A percentile compares a stretch with the other conserved stretches of the same genome.
Conservation (phyloP, 2,329 filamentous ascomycete species). For the Fusarium sambucinum region DNA sequence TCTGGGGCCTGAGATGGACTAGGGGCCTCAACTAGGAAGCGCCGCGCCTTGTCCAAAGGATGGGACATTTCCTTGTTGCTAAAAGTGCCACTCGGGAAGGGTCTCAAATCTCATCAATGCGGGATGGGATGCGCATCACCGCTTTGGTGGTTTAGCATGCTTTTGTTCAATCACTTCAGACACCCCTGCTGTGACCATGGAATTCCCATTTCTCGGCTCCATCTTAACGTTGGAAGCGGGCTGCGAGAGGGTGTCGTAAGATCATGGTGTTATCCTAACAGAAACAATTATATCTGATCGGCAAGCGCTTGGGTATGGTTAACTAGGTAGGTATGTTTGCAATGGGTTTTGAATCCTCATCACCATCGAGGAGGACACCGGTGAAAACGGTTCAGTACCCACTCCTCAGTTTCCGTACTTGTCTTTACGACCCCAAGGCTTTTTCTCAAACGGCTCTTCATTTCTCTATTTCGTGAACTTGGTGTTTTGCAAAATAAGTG, state of each 20-base stretch:
- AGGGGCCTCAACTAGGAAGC: slow-evolving; percentile 34
- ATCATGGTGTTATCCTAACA: slow-evolving; percentile 34
- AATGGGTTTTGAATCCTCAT: slow-evolving; percentile 36
- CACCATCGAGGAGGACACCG: slow-evolving; percentile 15
- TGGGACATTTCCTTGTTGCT: slow-evolving; percentile 47
- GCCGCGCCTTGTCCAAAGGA: slow-evolving; percentile 27
- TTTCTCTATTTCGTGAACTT: slow-evolving; percentile 8
- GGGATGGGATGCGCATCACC: slow-evolving; percentile 49
- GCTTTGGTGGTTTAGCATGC: slow-evolving; percentile 45
- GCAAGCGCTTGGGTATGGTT: slow-evolving; percentile 31
- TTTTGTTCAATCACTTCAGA: slow-evolving; percentile 12
- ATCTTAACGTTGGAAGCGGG: neutral
- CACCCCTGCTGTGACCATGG: slow-evolving; percentile 35
- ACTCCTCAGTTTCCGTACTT: slow-evolving; percentile 28
- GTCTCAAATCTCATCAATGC: slow-evolving; percentile 47
- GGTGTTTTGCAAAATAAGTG: slow-evolving; percentile 8
- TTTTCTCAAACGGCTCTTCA: slow-evolving; percentile 4
- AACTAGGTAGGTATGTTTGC: slow-evolving; percentile 40
- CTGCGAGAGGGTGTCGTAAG: slow-evolving; percentile 1
- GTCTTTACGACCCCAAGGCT: neutral
- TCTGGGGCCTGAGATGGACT: slow-evolving; percentile 29
- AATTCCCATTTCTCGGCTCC: slow-evolving; percentile 34
- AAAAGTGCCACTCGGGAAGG: slow-evolving; percentile 46
- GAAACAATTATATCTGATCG: slow-evolving; percentile 46
- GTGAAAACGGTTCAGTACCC: slow-evolving; percentile 19